Base-by-base conservation (phyloP, 2,329 filamentous ascomycete species). In the Cytospora piceicola region DNA sequence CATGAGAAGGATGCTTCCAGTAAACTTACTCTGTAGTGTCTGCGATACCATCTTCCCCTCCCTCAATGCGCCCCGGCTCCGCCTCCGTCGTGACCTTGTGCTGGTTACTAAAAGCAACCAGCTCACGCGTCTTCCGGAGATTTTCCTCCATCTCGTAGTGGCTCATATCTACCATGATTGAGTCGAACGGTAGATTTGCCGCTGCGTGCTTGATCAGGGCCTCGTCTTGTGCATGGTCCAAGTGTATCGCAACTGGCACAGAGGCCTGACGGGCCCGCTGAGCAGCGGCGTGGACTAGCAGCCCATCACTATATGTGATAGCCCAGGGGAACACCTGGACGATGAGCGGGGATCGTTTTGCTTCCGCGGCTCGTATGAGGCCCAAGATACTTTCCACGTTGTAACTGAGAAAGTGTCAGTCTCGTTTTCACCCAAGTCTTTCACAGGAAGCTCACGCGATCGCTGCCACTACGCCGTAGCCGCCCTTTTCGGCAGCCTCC, bases 81-180 rank as follows among this genome's bases (percentile, higher is more conserved):
- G 89, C 89, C 74, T 92, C 89, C 1, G 88, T 89, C 5, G 87
- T 83, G 68, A 91, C 90, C 3, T 88, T 87, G 52, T 84, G 81
- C 69, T 78, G 85, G 73, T 90, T 84, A 73, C 89, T 90, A 73
- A 88, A 87, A 27, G 76, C 77, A 8, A 87, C 86, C 59, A 91
- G 77, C 69, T 90, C 86, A 59, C 80, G 80, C 24, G 89, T 92
- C 72, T 85, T 81, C 3, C 81, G 78, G 29, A 92, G 79, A 71
- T 92, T 92, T 78, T 91, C 89, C 64, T 84, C 88, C 71, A 88
- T 88, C 72, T 90, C 88, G 73, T 90, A 89, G 74, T 91, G 89
- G 67, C 82, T 86, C 89, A 92, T 92, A 75, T 92, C 89, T 4
- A 91, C 86, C 89, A 92, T 91, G 74, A 91, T 89, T 56, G 80